Conservation (phyloP, 306 rosid genomes). For the Dicorynia guianensis region DNA sequence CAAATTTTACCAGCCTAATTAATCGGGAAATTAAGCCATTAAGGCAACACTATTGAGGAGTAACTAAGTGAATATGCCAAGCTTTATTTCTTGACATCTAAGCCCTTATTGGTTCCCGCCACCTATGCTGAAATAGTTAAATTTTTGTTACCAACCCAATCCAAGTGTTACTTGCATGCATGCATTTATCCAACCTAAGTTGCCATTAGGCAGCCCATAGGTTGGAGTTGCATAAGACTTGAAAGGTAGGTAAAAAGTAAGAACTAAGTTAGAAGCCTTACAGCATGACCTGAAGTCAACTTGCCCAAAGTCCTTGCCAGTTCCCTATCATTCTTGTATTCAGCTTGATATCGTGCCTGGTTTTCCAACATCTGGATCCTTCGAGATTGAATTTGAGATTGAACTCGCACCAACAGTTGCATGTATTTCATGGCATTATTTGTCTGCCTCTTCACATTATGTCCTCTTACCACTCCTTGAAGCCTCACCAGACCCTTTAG, state of each 20-base stretch:
- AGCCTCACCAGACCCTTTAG: conserved; percentile 94
- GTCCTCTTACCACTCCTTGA: conserved; percentile 98
- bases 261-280: conserved; percentile 51
- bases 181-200: neutral
- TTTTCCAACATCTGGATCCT: conserved; percentile 93
- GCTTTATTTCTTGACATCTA: conserved; percentile 20
- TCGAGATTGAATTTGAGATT: conserved; percentile 91
- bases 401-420: conserved; percentile 94
- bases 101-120: conserved; percentile 14
- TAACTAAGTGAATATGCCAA: conserved; percentile 7
- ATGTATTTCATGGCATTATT: conserved; percentile 93
- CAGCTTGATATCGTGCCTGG: conserved; percentile 81
- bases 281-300: conserved; percentile 63
- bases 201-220: neutral
- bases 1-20: neutral
- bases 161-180: neutral
- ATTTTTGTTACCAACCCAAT: conserved; percentile 11
- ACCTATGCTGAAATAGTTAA: neutral
- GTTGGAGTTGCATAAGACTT: neutral
- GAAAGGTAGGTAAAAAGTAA: conserved; percentile 7
- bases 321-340: conserved; percentile 71
- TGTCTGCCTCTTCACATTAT: conserved; percentile 96
- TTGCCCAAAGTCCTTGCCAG: conserved; percentile 70
- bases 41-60: conserved; percentile 1
- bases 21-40: conserved; percentile 1